phyloP scores from a whole-genome alignment of 169 alveolate genomes.

The Plasmodium gallinaceum region DNA sequence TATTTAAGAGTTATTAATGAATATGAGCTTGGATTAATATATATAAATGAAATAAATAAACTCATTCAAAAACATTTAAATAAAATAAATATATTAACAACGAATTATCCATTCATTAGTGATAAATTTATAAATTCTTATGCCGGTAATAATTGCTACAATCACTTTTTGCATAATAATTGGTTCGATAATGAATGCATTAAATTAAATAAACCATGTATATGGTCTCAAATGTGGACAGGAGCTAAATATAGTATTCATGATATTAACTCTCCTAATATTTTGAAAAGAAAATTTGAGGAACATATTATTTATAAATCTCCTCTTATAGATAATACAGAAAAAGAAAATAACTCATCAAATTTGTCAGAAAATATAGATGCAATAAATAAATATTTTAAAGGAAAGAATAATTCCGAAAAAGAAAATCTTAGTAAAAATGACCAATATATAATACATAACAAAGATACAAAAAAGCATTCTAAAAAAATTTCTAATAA shows the following conservation, averaged over 20 bases:
- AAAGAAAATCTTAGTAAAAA: neutral
- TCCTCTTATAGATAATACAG: neutral
- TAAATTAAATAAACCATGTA: slow-evolving; percentile 64
- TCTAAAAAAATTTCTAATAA: neutral
- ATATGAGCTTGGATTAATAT: slow-evolving; percentile 55
- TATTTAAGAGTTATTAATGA: slow-evolving; percentile 39
- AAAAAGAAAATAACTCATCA: neutral
- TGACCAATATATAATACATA: neutral
- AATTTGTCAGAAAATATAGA: neutral
- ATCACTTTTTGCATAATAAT: slow-evolving; percentile 66
- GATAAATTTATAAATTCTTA: slow-evolving; percentile 56
- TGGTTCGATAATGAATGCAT: slow-evolving; percentile 76
- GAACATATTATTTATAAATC: slow-evolving; percentile 22
- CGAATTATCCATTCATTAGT: slow-evolving; percentile 52
- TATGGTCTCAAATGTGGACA: slow-evolving; percentile 77
- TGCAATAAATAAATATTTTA: neutral
- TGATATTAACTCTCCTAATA: slow-evolving; percentile 27
- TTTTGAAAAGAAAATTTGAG: slow-evolving; percentile 23
- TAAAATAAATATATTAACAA: slow-evolving; percentile 67
- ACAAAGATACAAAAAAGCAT: neutral
- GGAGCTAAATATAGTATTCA: slow-evolving; percentile 77
- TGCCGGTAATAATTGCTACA: slow-evolving; percentile 76
- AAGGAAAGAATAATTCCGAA: neutral
- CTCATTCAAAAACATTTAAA: slow-evolving; percentile 42
- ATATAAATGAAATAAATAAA: slow-evolving; percentile 50